Conservation (phyloP, 1,284 basidiomycete species). For the Psilocybe mexicana region DNA sequence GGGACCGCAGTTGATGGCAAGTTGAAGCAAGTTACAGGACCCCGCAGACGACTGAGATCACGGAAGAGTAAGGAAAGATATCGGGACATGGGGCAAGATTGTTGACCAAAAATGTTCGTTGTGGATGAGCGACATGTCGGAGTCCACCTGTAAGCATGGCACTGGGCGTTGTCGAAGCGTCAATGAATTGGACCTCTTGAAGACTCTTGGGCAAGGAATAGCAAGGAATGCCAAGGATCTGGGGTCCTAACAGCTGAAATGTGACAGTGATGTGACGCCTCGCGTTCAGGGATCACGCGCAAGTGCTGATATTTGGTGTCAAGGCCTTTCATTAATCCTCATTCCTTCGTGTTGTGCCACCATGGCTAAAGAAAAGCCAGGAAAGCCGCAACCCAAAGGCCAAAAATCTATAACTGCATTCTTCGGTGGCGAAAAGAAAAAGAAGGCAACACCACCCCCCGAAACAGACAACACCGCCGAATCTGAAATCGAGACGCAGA, state of each 20-base stretch:
- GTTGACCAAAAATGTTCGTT: too few species aligned
- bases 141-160: too few species aligned
- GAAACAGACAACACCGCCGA: slow-evolving; percentile 24
- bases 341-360: slow-evolving; percentile 14
- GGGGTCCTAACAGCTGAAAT: not conserved
- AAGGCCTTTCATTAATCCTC: not conserved
- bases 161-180: too few species aligned
- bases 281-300: slow-evolving; percentile 17
- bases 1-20: too few species aligned
- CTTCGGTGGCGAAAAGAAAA: slow-evolving; percentile 42
- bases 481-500: slow-evolving; percentile 23
- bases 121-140: too few species aligned
- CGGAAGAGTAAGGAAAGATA: too few species aligned
- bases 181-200: too few species aligned
- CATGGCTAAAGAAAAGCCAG: slow-evolving; percentile 51
- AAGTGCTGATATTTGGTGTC: not conserved
- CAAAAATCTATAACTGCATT: slow-evolving; percentile 61
- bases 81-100: too few species aligned
- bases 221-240: too few species aligned
- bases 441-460: slow-evolving; percentile 15
- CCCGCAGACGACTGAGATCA: too few species aligned
- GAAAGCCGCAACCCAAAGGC: slow-evolving; percentile 33
- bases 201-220: too few species aligned
- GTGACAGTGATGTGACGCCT: slow-evolving; percentile 20
- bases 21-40: too few species aligned